Conservation (phyloP, 352 stramenopile genomes). For the Globisporangium takayamanum region DNA sequence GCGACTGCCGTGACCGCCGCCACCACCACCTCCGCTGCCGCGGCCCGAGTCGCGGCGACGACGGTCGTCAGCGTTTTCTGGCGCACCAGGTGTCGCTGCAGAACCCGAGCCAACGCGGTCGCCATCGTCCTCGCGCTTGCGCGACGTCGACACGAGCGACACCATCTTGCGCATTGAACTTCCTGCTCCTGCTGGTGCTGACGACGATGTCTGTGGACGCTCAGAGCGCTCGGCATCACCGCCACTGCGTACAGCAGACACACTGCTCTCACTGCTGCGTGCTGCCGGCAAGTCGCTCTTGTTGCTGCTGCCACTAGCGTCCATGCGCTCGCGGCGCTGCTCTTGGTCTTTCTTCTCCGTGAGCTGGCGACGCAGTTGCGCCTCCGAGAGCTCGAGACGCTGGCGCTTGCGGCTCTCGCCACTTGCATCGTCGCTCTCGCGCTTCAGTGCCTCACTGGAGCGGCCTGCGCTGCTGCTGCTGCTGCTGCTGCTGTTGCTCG, state of each 20-base stretch:
- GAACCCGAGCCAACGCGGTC: neutral
- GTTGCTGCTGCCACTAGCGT: constrained; percentile 4
- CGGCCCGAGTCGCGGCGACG: constrained; percentile 9
- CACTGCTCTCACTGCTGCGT: neutral
- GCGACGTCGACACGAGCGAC: constrained; percentile 59
- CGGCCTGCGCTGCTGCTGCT: constrained; percentile 12
- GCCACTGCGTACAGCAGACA: neutral
- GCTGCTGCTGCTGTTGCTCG: constrained; percentile 15
- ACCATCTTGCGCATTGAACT: constrained; percentile 56
- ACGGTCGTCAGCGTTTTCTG: constrained; percentile 4
- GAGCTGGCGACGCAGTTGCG: constrained; percentile 57
- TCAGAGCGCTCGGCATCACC: constrained; percentile 10
- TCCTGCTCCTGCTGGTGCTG: constrained; percentile 2
- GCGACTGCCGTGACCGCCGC: constrained; percentile 7
- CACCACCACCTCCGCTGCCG: constrained; percentile 6
- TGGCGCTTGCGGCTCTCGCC: constrained; percentile 42
- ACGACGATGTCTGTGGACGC: neutral
- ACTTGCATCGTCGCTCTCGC: constrained; percentile 20
- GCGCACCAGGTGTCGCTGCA: constrained; percentile 7
- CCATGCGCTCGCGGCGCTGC: neutral
- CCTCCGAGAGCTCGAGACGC: constrained; percentile 56
- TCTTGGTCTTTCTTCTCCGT: constrained; percentile 64
- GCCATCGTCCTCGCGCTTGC: constrained; percentile 47
- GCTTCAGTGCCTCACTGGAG: constrained; percentile 8
- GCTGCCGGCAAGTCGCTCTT: neutral